Evolutionary conservation across 805 yeast species (phyloP), one percentile per base, ranked within the genome.

Genomic region (Sugiyamaella smithiae): DNA sequence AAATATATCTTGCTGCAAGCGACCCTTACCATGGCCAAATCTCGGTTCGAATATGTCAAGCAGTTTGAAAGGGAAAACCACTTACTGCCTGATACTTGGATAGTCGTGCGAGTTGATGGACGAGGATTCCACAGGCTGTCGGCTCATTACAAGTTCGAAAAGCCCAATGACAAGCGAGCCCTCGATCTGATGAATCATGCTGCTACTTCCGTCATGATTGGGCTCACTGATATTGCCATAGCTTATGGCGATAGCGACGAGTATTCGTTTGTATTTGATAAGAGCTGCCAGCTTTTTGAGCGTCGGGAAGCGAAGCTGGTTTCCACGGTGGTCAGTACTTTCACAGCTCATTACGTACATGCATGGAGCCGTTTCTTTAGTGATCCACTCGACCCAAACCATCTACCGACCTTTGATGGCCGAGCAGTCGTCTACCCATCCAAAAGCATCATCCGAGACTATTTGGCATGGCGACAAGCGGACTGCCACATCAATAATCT

Each of bases 171-270:
- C 67, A 52, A 66, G 23, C 63, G 80, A 20, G 98, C 98, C 0
- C 66, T 93, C 26, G 67, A 71, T 1, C 77, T 89, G 52, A 89
- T 93, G 89, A 93, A 89, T 67, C 70, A 74, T 2, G 81, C 96
- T 2, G 98, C 98, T 0, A 57, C 64, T 51, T 75, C 77, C 42
- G 75, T 89, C 8, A 76, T 86, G 71, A 66, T 74, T 26, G 73
- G 76, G 32, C 78, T 88, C 35, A 78, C 85, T 6, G 98, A 93
- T 54, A 75, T 88, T 0, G 60, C 82, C 7, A 55, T 90, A 64
- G 96, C 96, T 0, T 93, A 85, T 63, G 99, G 99, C 0, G 98
- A 93, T 60, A 84, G 95, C 32, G 99, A 93, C 66, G 99, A 93
- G 68, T 93, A 85, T 63, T 84, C 91, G 11, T 91, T 91, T 65